Evolutionary conservation across 2,329 filamentous ascomycete species (phyloP).

Genomic region (Intubia oerlemansii): DNA sequence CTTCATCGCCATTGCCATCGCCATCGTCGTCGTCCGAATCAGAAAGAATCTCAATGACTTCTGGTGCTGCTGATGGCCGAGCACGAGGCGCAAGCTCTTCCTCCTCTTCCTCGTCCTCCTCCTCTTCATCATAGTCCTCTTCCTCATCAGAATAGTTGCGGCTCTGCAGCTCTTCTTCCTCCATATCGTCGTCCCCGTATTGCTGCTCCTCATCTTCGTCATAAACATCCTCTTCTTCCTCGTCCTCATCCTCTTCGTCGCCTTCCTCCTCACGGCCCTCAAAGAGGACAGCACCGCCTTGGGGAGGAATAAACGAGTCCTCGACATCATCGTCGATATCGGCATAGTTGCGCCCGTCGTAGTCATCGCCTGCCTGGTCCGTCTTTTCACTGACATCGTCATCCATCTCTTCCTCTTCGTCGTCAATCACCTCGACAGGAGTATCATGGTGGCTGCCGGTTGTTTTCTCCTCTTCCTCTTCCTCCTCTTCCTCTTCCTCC

Average conservation of each 20-base stretch:
- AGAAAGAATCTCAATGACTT: slow-evolving; percentile 23
- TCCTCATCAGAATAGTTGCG: no score
- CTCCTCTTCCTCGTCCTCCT: not conserved
- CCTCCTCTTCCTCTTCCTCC: slow-evolving; percentile 8
- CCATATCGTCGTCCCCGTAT: not conserved
- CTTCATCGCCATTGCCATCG: no score
- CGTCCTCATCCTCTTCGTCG: slow-evolving; percentile 7
- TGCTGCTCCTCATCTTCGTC: slow-evolving; percentile 1
- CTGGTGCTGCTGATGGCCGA: not conserved
- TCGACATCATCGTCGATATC: slow-evolving; percentile 12
- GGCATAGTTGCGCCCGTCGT: slow-evolving; percentile 13
- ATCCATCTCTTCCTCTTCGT: slow-evolving; percentile 12
- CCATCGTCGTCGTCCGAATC: slow-evolving; percentile 21
- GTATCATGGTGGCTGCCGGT: no score
- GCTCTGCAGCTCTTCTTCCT: slow-evolving; percentile 1
- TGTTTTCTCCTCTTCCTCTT: slow-evolving; percentile 4
- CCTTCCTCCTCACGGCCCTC: slow-evolving; percentile 7
- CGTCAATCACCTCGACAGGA: no score
- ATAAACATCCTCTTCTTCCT: slow-evolving; percentile 1
- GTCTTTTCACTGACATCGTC: slow-evolving; percentile 3
- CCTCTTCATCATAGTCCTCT: not conserved
- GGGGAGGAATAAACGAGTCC: slow-evolving; percentile 2
- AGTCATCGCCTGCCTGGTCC: slow-evolving; percentile 11
- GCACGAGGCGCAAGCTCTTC: not conserved
- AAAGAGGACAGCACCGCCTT: slow-evolving; percentile 4